Evolutionary conservation across 768 basidiomycete species (phyloP).

Genomic region (Russula virescens): DNA sequence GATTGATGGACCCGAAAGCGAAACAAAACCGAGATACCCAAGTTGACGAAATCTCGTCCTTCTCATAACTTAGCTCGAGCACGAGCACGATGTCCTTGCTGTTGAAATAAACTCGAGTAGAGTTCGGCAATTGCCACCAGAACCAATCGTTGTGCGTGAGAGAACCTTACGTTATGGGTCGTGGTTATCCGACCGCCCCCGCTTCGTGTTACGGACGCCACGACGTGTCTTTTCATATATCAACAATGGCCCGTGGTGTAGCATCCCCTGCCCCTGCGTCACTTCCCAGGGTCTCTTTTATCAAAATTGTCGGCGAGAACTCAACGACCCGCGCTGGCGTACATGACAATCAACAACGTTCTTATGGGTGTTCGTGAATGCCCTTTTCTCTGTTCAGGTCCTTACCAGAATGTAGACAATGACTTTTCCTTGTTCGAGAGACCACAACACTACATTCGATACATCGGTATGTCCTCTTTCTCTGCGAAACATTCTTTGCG

Average conservation of each 20-base stretch:
- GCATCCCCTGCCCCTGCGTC: too few species aligned
- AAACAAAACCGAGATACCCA: too few species aligned
- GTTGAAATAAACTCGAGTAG: too few species aligned
- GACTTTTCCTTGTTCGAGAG: slow-evolving; percentile 66
- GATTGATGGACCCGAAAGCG: not conserved
- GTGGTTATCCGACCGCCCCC: too few species aligned
- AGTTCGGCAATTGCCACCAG: too few species aligned
- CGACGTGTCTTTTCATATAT: too few species aligned
- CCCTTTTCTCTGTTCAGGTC: not conserved
- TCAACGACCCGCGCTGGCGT: not conserved
- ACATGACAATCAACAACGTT: not conserved
- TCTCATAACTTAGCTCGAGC: too few species aligned
- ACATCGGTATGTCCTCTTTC: slow-evolving; percentile 59
- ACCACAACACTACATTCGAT: slow-evolving; percentile 84
- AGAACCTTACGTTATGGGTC: too few species aligned
- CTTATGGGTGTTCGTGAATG: slow-evolving; percentile 39
- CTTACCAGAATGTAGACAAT: slow-evolving; percentile 39
- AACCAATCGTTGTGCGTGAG: too few species aligned
- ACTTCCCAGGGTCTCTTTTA: slow-evolving; percentile 12
- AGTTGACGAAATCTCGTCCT: too few species aligned
- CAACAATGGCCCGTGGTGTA: slow-evolving; percentile 7
- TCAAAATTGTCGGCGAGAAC: slow-evolving; percentile 6
- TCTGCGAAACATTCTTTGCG: not conserved
- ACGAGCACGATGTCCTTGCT: too few species aligned
- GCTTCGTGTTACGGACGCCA: too few species aligned